Base-by-base conservation (phyloP, 257 asterid genomes). In the Rhazya stricta region DNA sequence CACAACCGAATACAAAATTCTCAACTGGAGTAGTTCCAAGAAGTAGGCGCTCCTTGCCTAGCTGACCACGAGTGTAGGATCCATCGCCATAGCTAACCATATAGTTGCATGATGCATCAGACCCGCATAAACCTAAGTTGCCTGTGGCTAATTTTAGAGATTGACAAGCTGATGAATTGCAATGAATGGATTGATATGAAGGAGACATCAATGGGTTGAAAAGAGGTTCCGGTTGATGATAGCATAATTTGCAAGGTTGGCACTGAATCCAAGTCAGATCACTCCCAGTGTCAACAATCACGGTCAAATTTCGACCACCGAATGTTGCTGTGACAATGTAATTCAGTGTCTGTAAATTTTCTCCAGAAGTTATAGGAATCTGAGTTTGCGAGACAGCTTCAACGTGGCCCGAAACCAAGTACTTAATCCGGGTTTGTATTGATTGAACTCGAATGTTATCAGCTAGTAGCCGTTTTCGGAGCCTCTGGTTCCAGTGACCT, bases 191-290 rank as follows among this genome's bases (percentile, higher is more conserved):
- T 42, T 81, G 76, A 77, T 89, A 94, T 0, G 93, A 89, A 74
- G 90, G 85, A 0, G 97, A 94, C 1, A 39, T 21, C 37, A 66
- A 25, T 18, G 98, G 97, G 81, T 89, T 73, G 86, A 86, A 94
- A 25, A 93, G 85, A 13, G 98, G 96, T 58, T 91, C 96, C 7
- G 93, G 91, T 68, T 94, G 98, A 41, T 80, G 77, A 79, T 94
- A 89, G 75, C 98, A 91, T 9, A 80, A 62, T 56, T 79, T 86
- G 67, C 96, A 94, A 56, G 98, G 98, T 71, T 90, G 94, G 78
- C 97, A 94, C 69, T 94, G 98, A 23, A 90, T 90, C 98, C 97
- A 94, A 21, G 96, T 90, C 12, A 94, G 84, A 69, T 94, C 97
- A 66, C 96, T 90, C 43, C 98, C 97, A 0, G 96, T 94, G 81